Evolutionary conservation across 1,284 basidiomycete species (phyloP), one percentile per base, ranked within the genome.

Genomic region (Irpex sp.): DNA sequence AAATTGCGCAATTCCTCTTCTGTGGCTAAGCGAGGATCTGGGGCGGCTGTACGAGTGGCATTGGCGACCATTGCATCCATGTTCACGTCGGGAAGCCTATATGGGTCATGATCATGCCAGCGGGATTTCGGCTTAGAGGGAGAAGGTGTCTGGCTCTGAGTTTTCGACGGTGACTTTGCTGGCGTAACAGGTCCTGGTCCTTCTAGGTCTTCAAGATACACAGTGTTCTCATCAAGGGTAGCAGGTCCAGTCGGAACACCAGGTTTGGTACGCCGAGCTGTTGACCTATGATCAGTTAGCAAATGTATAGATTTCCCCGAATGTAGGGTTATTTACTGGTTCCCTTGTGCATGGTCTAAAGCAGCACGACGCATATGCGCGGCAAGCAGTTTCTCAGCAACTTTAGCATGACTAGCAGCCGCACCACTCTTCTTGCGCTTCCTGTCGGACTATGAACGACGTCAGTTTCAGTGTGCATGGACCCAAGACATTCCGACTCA

Each of bases 361-460:
- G 97, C 97, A 65, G 94, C 94, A 33, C 91, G 83, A 66, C 97
- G 83, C 84, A 99, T 81, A 68, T 98, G 95, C 5, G 96, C 96
- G 5, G 94, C 93, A 21, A 99, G 84, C 47, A 99, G 82, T 73
- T 89, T 90, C 75, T 98, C 94, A 0, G 96, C 94, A 48, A 95
- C 79, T 73, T 89, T 90, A 19, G 81, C 84, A 74, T 96, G 92
- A 68, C 86, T 95, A 2, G 85, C 82, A 16, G 88, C 90, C 6
- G 94, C 94, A 2, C 95, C 94, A 57, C 80, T 84, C 79, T 95
- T 97, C 79, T 93, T 91, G 71, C 85, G 86, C 79, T 87, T 94
- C 55, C 95, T 80, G 66, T 94, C 93, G 35, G 83, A 84, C 94
- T 96, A 62, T 9, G 7, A 49, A 48, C 14, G 19, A 18, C 54